Conservation (phyloP, 306 rosid genomes). For the Cucumis cinereus region DNA sequence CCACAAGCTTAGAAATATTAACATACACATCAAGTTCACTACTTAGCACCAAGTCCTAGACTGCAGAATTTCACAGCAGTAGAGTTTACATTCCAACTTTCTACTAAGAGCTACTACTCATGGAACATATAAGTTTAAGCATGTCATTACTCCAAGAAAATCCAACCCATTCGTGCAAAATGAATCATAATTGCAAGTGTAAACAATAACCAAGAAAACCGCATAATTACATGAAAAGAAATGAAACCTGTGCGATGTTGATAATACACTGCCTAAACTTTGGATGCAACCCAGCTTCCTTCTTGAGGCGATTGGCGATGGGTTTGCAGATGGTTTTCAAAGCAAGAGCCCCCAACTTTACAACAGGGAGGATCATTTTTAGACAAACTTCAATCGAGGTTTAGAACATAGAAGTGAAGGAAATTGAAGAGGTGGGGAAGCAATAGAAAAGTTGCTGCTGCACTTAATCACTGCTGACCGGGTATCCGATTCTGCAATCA, state of each 20-base stretch:
- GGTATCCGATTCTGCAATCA: background rate
- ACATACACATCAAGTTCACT: background rate
- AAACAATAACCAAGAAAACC: background rate
- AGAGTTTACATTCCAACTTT: background rate
- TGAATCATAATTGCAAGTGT: background rate
- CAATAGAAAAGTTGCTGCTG: background rate
- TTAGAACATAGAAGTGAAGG: background rate
- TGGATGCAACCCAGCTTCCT: conserved; percentile 37
- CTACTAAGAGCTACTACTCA: background rate
- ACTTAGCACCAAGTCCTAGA: background rate
- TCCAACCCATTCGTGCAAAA: background rate
- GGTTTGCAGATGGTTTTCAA: conserved; percentile 32
- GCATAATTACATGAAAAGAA: background rate
- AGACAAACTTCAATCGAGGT: background rate
- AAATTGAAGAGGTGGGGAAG: background rate
- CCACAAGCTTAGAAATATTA: background rate
- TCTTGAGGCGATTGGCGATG: conserved; percentile 30
- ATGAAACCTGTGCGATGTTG: conserved; percentile 31
- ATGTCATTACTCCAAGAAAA: background rate
- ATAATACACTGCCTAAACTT: conserved; percentile 26
- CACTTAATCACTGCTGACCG: background rate
- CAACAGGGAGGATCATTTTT: conserved; percentile 28
- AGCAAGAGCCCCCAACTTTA: conserved; percentile 29
- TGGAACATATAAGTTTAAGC: background rate
- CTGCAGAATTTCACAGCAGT: background rate